Evolutionary conservation across 164 flowering plant genomes (phyloP), one percentile per base, ranked within the genome.

Genomic region (Magnolia officinalis): DNA sequence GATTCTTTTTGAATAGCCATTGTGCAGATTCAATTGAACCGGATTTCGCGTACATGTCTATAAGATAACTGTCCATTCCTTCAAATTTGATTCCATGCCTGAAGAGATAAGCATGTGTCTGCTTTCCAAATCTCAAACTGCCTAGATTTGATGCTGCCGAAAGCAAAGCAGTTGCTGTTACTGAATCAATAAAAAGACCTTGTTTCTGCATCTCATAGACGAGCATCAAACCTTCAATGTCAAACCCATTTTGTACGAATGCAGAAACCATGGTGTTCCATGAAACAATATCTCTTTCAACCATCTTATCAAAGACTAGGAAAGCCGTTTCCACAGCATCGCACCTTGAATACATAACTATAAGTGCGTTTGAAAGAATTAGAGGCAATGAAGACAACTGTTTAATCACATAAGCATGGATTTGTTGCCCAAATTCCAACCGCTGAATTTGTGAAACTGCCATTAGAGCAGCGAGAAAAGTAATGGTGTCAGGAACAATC

Each of bases 11-110:
- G 77, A 96, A 96, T 11, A 93, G 67, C 19, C 31, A 58, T 80
- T 81, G 67, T 58, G 95, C 87, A 71, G 76, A 78, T 37, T 76
- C 72, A 67, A 93, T 81, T 31, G 85, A 68, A 72, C 96, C 96
- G 63, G 90, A 89, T 78, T 96, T 96, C n/a, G 96, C 86, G 83
- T 92, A 96, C 98, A 92, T 92, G 79, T 96, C 97, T 65, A 92
- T 89, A 2, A 93, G 83, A 82, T 96, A 92, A 81, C 93, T 87
- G 67, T 87, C 87, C 87, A 96, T 92, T 72, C 98, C 98, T 68
- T 89, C 91, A 76, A 91, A 90, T 70, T 83, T 80, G 70, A 96
- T 87, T 19, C 83, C 85, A 68, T 91, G 89, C 80, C 99, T 87
- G 37, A 90, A 80, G 63, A 96, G 86, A 80, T 89, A 89, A 58